These are phyloP conservation scores for Mortierella sp. DNA, from an alignment of 371 early-diverging fungal genomes.

Conservation along the genomic window DNA sequence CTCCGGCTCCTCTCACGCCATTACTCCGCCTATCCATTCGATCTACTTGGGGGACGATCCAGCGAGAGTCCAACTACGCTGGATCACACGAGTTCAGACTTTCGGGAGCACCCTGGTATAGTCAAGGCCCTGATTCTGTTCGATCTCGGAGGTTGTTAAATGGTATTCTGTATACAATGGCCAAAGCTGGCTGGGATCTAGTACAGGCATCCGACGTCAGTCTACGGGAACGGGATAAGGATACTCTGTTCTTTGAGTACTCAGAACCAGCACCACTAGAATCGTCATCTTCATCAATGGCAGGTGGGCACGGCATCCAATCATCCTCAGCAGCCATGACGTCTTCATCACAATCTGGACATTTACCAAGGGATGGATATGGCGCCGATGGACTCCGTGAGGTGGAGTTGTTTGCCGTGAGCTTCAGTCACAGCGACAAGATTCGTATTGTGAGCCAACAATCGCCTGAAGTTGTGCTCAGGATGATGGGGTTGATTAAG, in stretches of 20 bases:
- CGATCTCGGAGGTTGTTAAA: constrained; percentile 18
- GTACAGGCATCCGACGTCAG: constrained; percentile 35
- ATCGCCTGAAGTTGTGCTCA: no score
- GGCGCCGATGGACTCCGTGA: background rate
- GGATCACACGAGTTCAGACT: constrained; percentile 43
- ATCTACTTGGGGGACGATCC: constrained; percentile 26
- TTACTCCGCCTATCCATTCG: constrained; percentile 19
- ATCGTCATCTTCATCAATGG: no score
- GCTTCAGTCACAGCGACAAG: constrained; percentile 26
- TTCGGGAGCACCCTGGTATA: constrained; percentile 41
- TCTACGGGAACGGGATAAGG: constrained; percentile 26
- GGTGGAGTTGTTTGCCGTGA: constrained; percentile 33
- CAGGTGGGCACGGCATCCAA: no score
- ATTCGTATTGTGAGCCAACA: no score
- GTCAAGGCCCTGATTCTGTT: constrained; percentile 13
- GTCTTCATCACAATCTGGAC: background rate
- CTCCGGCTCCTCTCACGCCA: constrained; percentile 12
- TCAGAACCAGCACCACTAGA: background rate
- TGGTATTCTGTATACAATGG: constrained; percentile 20
- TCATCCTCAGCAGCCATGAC: no score
- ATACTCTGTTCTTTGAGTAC: constrained; percentile 35
- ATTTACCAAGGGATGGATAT: no score
- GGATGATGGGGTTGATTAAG: no score
- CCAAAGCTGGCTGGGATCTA: constrained; percentile 33
- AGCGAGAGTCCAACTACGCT: constrained; percentile 9